Percentiles rank a stretch among this genome's conserved stretches.
Conservation (phyloP, 768 basidiomycete species). For the Chalciporus piperatus region DNA sequence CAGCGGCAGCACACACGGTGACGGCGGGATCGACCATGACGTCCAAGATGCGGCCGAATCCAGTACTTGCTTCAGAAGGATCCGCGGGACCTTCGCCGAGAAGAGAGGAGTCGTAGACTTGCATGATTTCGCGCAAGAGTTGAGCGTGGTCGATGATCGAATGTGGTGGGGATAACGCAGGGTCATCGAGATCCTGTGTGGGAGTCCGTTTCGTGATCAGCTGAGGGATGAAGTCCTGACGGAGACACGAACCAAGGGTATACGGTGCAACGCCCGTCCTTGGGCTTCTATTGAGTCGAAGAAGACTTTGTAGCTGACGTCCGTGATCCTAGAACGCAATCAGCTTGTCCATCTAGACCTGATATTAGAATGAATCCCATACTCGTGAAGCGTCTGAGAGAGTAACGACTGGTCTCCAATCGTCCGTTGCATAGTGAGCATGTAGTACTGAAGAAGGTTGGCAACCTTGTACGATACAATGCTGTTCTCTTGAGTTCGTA, state of each 20-base stretch:
- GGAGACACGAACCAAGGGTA: constrained; percentile 46
- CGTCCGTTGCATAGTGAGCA: constrained; percentile 88
- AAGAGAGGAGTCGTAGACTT: constrained; percentile 84
- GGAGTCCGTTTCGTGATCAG: neutral
- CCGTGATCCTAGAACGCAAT: constrained; percentile 60
- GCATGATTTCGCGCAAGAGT: constrained; percentile 84
- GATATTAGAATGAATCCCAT: constrained; percentile 20
- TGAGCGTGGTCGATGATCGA: constrained; percentile 80
- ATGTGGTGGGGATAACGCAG: constrained; percentile 69
- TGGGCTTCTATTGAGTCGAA: constrained; percentile 85
- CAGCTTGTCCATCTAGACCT: neutral
- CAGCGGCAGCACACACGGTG: constrained; percentile 65
- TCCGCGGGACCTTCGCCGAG: constrained; percentile 46
- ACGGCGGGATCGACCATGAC: constrained; percentile 83
- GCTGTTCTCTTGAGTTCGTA: constrained; percentile 89
- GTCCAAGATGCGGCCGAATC: constrained; percentile 56
- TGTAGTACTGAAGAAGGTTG: constrained; percentile 93
- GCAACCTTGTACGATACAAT: constrained; percentile 91
- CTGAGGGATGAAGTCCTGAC: neutral
- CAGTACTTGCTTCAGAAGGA: constrained; percentile 8
- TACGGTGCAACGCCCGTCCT: constrained; percentile 59
- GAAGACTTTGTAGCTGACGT: constrained; percentile 78
- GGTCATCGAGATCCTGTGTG: constrained; percentile 62
- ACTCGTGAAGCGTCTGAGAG: constrained; percentile 79
- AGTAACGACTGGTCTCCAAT: constrained; percentile 83